These are phyloP conservation scores for Leersia perrieri DNA, from an alignment of 176 grass and related monocot species.

Conservation along the genomic window DNA sequence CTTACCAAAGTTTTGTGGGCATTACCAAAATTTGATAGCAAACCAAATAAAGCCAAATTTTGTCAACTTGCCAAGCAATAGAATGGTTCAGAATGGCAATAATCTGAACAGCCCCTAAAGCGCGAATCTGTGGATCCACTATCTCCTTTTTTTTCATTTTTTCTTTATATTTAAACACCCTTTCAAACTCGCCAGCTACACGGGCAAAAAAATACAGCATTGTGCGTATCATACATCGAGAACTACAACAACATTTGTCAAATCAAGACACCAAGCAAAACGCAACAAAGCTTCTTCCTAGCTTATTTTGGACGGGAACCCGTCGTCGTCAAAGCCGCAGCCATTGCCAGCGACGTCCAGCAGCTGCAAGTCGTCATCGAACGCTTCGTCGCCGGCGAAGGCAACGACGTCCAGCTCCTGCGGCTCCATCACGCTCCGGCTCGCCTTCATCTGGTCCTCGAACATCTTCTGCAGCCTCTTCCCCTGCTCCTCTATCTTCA, in stretches of 20 bases:
- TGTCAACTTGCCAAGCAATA: too few species aligned
- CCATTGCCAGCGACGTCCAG: neutral
- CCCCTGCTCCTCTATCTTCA: conserved; percentile 81
- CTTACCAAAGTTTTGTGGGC: too few species aligned
- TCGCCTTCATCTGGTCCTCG: conserved; percentile 75
- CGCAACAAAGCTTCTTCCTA: conserved; percentile 17
- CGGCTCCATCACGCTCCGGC: conserved; percentile 17
- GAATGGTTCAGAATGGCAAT: too few species aligned
- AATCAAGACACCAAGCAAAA: neutral
- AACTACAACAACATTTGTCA: neutral
- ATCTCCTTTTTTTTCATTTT: too few species aligned
- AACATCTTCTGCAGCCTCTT: conserved; percentile 79
- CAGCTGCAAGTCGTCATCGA: conserved; percentile 42
- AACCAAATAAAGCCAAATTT: too few species aligned
- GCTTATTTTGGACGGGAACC: conserved; percentile 55
- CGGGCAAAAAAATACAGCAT: neutral
- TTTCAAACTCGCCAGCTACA: neutral
- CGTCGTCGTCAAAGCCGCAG: neutral
- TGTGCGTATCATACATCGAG: neutral
- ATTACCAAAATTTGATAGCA: too few species aligned
- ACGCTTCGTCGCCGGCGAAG: neutral
- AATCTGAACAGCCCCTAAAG: too few species aligned
- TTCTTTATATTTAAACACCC: neutral
- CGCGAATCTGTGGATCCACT: neutral
- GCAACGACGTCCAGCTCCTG: conserved; percentile 10